These are phyloP conservation scores for Dactylellina sp. DNA, from an alignment of 2,329 filamentous ascomycete genomes.

Conservation along the genomic window DNA sequence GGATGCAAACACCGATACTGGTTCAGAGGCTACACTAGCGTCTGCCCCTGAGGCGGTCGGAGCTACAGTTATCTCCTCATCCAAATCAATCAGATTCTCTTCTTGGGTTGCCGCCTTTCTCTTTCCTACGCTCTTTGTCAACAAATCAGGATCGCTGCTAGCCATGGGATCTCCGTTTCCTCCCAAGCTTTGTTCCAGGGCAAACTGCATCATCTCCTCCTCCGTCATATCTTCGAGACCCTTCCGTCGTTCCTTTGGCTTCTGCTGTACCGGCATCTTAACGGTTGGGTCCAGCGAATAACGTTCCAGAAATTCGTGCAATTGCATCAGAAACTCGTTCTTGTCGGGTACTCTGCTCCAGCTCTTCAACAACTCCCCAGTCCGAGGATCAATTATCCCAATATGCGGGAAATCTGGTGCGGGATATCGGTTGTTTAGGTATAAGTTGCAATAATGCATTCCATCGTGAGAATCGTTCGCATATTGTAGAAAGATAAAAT, in stretches of 20 bases:
- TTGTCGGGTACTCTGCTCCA: constrained; percentile 87
- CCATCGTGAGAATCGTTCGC: constrained; percentile 84
- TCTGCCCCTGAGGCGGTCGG: constrained; percentile 57
- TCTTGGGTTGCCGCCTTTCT: constrained; percentile 69
- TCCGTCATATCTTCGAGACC: constrained; percentile 92
- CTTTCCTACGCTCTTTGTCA: constrained; percentile 75
- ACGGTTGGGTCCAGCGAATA: constrained; percentile 89
- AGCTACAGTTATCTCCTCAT: constrained; percentile 56
- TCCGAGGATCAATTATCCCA: constrained; percentile 92
- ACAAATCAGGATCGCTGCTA: constrained; percentile 82
- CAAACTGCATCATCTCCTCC: constrained; percentile 96
- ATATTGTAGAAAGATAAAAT: constrained; percentile 97
- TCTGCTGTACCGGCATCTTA: constrained; percentile 81
- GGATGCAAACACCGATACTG: constrained; percentile 71
- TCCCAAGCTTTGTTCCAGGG: constrained; percentile 82
- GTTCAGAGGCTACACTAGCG: constrained; percentile 59
- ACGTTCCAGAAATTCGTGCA: constrained; percentile 95
- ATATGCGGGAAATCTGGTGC: constrained; percentile 96
- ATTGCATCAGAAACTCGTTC: constrained; percentile 85
- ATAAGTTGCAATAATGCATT: constrained; percentile 86
- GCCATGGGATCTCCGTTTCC: constrained; percentile 64
- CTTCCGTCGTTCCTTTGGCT: constrained; percentile 78
- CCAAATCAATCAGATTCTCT: constrained; percentile 64
- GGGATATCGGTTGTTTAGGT: constrained; percentile 64
- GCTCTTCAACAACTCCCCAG: constrained; percentile 95